Evolutionary conservation across 495 filamentous ascomycete species (phyloP).

Genomic region (Pseudotulostoma volvatum): DNA sequence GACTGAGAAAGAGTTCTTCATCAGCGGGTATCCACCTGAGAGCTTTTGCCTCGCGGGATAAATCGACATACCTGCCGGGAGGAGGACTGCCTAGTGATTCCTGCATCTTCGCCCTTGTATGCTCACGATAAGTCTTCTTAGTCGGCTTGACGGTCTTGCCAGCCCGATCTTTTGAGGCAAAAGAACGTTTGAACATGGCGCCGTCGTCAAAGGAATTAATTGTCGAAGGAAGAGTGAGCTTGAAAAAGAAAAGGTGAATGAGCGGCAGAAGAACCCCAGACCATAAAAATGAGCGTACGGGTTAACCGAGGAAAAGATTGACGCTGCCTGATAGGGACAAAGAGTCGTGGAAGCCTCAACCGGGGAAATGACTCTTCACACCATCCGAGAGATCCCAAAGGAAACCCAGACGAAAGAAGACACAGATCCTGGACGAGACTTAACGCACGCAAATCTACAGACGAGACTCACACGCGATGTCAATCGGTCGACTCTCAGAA

Average conservation of each 20-base stretch:
- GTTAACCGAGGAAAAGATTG: conserved; percentile 6
- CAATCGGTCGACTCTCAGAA: conserved; percentile 9
- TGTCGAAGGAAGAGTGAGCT: conserved; percentile 1
- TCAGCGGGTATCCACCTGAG: too few species aligned
- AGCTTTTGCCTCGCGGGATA: too few species aligned
- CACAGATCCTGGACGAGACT: conserved; percentile 5
- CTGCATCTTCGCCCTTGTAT: conserved; percentile 59
- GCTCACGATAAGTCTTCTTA: conserved; percentile 59
- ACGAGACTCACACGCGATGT: conserved; percentile 1
- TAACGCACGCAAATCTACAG: conserved; percentile 1
- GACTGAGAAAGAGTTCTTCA: conserved; percentile 31
- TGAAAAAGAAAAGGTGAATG: background rate
- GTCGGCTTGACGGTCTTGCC: conserved; percentile 58
- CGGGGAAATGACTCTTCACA: conserved; percentile 4
- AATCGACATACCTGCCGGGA: conserved; percentile 32
- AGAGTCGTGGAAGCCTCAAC: conserved; percentile 8
- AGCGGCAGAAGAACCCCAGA: conserved; percentile 12
- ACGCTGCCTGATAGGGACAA: conserved; percentile 4
- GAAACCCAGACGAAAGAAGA: conserved; percentile 4
- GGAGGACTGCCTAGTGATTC: conserved; percentile 40
- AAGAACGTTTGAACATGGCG: conserved; percentile 76
- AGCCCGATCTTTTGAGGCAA: conserved; percentile 56
- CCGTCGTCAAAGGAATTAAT: conserved; percentile 10
- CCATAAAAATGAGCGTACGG: conserved; percentile 21
- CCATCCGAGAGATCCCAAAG: conserved; percentile 1